Percentiles rank a stretch among this genome's conserved stretches.
phyloP scores from a whole-genome alignment of 768 basidiomycete genomes.

The Suillus decipiens region DNA sequence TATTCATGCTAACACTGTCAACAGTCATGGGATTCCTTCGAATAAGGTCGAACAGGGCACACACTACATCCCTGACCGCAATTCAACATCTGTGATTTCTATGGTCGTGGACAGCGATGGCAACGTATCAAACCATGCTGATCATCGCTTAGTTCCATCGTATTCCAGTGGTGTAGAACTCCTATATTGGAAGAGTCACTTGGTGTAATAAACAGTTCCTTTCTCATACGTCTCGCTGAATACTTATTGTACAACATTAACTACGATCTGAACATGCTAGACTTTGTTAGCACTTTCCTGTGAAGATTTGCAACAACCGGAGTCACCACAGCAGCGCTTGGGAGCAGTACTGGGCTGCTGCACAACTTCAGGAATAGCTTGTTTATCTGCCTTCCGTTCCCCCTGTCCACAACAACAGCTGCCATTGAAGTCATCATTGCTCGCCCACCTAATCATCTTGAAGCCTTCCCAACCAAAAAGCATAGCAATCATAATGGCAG shows the following conservation, averaged over 20 bases:
- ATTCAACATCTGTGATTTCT: not conserved
- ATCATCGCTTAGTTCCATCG: not conserved
- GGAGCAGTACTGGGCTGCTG: not conserved
- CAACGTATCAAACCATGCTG: not conserved
- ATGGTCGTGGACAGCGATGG: not conserved
- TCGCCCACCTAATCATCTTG: constrained; percentile 45
- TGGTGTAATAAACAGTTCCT: not conserved
- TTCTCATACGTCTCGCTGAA: not conserved
- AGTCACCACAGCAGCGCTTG: not conserved
- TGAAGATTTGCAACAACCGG: constrained; percentile 5
- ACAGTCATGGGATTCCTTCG: constrained; percentile 2
- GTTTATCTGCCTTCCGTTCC: constrained; percentile 1
- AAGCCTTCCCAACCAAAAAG: constrained; percentile 48
- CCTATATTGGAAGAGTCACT: not conserved
- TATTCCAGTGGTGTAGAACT: constrained; percentile 3
- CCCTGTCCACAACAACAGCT: constrained; percentile 34
- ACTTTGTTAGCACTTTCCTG: not conserved
- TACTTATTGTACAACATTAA: not conserved
- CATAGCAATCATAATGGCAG: constrained; percentile 40
- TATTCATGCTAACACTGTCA: not conserved
- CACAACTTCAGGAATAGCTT: not conserved
- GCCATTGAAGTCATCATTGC: constrained; percentile 35
- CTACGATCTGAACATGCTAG: not conserved
- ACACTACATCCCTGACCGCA: constrained; percentile 3
- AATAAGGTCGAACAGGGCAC: not conserved